Base-by-base conservation (phyloP, 805 yeast species). In the Saturnispora saitoi region DNA sequence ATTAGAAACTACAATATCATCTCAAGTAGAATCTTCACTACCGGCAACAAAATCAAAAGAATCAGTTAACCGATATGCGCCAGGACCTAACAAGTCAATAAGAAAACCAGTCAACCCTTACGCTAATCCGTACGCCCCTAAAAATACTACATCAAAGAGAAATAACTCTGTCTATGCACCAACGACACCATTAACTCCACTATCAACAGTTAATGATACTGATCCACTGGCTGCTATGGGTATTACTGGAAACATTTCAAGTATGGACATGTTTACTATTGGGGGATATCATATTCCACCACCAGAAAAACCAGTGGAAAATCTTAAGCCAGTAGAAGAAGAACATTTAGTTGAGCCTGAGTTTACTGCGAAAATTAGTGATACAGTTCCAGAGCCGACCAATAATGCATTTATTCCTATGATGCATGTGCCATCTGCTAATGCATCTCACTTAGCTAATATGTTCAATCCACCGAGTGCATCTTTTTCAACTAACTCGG, bases 221-320 rank as follows among this genome's bases (percentile, higher is more conserved):
- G 51, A 44, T n/a, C 26, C 39, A 1, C 31, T 19, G 5, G 49
- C 43, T 15, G 52, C 50, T 26, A 38, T 42, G 36, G 55, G 48
- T 4, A 43, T 48, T 44, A 53, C 58, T 2, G 49, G 49, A 3
- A 49, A 53, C 12, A 39, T 54, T 32, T 51, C 47, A 14, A 49
- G 55, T 6, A 52, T 54, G 39, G 67, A 65, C 50, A 62, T 58
- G 51, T 65, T 61, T 51, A 58, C 61, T 24, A 62, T 53, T 46
- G 66, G 66, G 5, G 69, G 69, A 3, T 65, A 65, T 42, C 54
- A 51, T 28, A 55, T 59, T 34, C 61, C 64, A 3, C 49, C 57
- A 8, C 51, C 54, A 2, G 32, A 34, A 6, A 14, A 40, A 19
- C 31, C 42, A 1, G 42, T 29, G 20, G 50, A 43, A 14, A 44